Evolutionary conservation across 169 alveolate genomes (phyloP).

Genomic region (Plasmodium coatneyi): DNA sequence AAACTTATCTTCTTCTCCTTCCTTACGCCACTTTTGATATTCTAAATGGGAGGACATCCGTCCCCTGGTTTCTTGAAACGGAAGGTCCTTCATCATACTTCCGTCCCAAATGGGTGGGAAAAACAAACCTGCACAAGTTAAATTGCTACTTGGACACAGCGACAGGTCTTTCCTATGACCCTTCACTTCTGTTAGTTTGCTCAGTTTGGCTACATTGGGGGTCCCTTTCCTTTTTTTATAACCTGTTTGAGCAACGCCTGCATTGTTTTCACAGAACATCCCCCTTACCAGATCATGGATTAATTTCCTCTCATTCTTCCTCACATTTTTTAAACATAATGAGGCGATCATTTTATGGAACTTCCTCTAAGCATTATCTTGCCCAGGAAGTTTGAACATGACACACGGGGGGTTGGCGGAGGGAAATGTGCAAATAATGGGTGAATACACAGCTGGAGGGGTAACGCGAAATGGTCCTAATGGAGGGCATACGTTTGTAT

Average conservation of each 20-base stretch:
- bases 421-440: not conserved
- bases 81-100: not conserved
- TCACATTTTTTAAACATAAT: constrained; percentile 7
- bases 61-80: not conserved
- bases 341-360: not conserved
- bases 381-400: constrained; percentile 1
- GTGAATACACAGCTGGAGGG: no score
- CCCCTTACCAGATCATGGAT: not conserved
- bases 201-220: not conserved
- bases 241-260: not conserved
- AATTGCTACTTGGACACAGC: not conserved
- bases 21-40: not conserved
- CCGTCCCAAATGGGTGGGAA: not conserved
- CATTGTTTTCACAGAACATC: not conserved
- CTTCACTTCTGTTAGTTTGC: not conserved
- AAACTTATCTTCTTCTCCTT: not conserved
- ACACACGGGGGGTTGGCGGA: not conserved
- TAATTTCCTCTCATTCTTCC: constrained; percentile 12
- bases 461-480: not conserved
- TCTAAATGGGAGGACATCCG: not conserved
- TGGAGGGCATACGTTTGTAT: not conserved
- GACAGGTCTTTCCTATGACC: not conserved
- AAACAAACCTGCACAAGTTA: not conserved
- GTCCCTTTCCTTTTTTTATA: not conserved
- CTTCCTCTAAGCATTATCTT: constrained; percentile 8